A percentile compares a stretch with the other conserved stretches of the same genome.
Conservation (phyloP, 805 yeast genomes). For the Candida vaughaniae region DNA sequence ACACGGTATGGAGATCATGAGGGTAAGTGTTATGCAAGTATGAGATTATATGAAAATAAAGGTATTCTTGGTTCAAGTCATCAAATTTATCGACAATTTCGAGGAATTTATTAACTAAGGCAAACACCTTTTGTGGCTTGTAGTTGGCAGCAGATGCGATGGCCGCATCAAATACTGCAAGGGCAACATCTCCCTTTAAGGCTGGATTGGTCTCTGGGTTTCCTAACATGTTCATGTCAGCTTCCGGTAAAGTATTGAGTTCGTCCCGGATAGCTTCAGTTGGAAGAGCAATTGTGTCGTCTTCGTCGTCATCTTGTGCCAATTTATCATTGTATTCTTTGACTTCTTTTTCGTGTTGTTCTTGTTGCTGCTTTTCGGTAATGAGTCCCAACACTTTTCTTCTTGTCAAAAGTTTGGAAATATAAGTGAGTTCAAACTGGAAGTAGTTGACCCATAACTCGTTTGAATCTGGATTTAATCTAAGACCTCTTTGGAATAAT, state of each 20-base stretch:
- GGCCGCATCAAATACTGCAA: slow-evolving; percentile 39
- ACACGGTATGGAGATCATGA: slow-evolving; percentile 38
- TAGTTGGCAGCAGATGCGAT: slow-evolving; percentile 17
- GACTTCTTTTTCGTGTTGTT: slow-evolving; percentile 43
- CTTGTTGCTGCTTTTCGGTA: slow-evolving; percentile 66
- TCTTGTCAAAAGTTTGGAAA: slow-evolving; percentile 79
- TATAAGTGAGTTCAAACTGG: slow-evolving; percentile 82
- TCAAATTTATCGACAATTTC: slow-evolving; percentile 65
- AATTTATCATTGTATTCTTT: slow-evolving; percentile 34
- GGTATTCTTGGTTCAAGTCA: slow-evolving; percentile 65
- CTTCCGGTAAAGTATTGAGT: slow-evolving; percentile 77
- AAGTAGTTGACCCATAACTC: slow-evolving; percentile 83
- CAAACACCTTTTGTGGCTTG: slow-evolving; percentile 33
- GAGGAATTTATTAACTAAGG: slow-evolving; percentile 43
- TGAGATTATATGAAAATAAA: slow-evolving; percentile 62
- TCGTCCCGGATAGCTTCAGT: slow-evolving; percentile 60
- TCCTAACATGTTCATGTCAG: slow-evolving; percentile 82
- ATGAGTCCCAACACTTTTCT: slow-evolving; percentile 78
- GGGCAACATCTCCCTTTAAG: slow-evolving; percentile 54
- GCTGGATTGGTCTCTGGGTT: slow-evolving; percentile 78
- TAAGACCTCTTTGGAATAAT: slow-evolving; percentile 77
- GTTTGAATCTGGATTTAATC: slow-evolving; percentile 74
- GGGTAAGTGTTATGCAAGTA: slow-evolving; percentile 46
- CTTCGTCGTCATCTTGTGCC: slow-evolving; percentile 30
- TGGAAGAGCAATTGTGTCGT: slow-evolving; percentile 45